Conservation (phyloP, 2,329 filamentous ascomycete species). For the Penicillium aurantiogriseum region DNA sequence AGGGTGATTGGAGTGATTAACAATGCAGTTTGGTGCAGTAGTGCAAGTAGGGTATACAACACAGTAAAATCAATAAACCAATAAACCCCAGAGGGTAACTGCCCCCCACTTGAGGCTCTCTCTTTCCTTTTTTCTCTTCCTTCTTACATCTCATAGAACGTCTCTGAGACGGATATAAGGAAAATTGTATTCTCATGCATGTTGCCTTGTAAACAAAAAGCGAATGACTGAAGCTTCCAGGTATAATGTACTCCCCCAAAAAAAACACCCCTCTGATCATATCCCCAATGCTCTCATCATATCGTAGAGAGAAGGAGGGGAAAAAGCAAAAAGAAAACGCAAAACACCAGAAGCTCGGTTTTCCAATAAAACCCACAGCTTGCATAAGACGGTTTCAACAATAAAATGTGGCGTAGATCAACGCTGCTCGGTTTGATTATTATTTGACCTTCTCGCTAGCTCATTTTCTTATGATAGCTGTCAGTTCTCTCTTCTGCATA, state of each 20-base stretch:
- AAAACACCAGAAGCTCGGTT: not conserved
- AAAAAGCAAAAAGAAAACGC: not conserved
- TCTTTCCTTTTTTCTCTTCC: not conserved
- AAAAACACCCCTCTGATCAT: slow-evolving; percentile 1
- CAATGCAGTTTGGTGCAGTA: not conserved
- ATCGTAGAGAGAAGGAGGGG: not conserved
- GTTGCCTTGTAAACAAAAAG: slow-evolving; percentile 2
- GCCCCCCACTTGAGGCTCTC: slow-evolving; percentile 1
- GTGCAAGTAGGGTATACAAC: not conserved
- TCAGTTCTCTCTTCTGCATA: slow-evolving; percentile 7
- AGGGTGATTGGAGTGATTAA: not conserved
- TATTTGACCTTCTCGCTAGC: not conserved
- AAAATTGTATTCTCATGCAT: slow-evolving; percentile 7
- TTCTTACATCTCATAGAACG: not conserved
- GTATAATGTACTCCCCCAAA: slow-evolving; percentile 1
- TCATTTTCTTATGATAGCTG: slow-evolving; percentile 12
- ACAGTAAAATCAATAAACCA: not conserved
- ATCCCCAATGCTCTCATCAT: slow-evolving; percentile 3
- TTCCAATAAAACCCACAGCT: slow-evolving; percentile 1
- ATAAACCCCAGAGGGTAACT: not conserved
- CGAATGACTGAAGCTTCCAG: slow-evolving; percentile 1
- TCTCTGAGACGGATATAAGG: not conserved
- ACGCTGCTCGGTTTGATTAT: not conserved
- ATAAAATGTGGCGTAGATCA: not conserved
- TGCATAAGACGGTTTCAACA: not conserved